Base-by-base conservation (phyloP, 2,329 filamentous ascomycete genomes). In the Aureobasidium sp. region DNA sequence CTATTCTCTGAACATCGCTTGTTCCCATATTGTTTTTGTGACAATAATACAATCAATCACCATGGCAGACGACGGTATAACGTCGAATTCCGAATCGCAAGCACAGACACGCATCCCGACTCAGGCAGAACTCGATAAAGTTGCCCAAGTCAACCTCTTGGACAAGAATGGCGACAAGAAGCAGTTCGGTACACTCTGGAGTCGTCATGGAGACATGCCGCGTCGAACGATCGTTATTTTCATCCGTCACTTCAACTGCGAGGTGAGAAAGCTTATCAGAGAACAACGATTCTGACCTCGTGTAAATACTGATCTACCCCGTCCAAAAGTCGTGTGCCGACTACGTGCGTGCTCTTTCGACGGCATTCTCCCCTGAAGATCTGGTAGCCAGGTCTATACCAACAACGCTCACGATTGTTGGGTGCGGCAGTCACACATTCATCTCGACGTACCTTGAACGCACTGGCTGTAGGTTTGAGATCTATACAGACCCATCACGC, bases 191-290 rank as follows among this genome's bases (percentile, higher is more conserved):
- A 12, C n/a, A 8, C 48, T 61, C 17, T 61, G 58, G 58, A 49
- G 40, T 49, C 27, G 19, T 12, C 44, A 52, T 37, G 48, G 45
- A 45, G 29, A 39, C n/a, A 35, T 29, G 8, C 31, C 37, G 42
- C 42, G 22, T 27, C 58, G 66, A 50, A 66, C 72, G 37, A 67
- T 75, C 40, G 68, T 74, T 19, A 61, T 75, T 53, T 76, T 76
- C 67, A 69, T 76, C 35, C 69, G 74, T 40, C 74, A 76, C 65
- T 76, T 75, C 67, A 75, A 70, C 69, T 76, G 73, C 65, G 73
- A 73, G 53, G 72, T 73, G 24, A 49, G 33, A 31, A 60, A 48
- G 24, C 50, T 40, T 53, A 27, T 35, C 17, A 56, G 17, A 22
- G 17, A 14, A 19, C 52, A 14, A 19, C 52, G 27, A 37, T 56